Evolutionary conservation across 2,329 filamentous ascomycete genomes (phyloP).

Genomic region (Chrysoporthe puriensis): DNA sequence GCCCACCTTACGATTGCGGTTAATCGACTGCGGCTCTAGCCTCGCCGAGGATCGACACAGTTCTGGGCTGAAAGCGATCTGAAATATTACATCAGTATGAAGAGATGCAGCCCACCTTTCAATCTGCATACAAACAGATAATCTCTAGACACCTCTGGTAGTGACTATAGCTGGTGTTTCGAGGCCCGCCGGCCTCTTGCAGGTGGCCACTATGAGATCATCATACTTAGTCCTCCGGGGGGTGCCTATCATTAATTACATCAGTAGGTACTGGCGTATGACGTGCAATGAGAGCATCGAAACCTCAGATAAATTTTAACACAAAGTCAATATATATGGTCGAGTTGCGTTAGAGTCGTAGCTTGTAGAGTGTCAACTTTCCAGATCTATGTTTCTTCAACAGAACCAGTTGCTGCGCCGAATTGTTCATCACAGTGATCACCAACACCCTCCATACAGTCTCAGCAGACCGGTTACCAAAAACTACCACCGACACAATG

Average conservation of each 20-base stretch:
- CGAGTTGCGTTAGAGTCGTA: no score
- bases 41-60: no score
- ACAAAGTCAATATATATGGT: background rate
- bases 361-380: background rate
- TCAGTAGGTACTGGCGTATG: conserved; percentile 8
- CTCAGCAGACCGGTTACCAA: background rate
- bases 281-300: background rate
- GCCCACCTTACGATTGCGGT: background rate
- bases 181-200: background rate
- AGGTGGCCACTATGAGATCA: conserved; percentile 17
- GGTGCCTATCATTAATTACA: conserved; percentile 11
- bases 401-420: background rate
- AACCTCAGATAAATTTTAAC: background rate
- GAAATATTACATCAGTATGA: background rate
- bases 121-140: background rate
- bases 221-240: background rate
- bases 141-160: background rate
- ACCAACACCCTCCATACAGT: background rate
- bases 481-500: conserved; percentile 17
- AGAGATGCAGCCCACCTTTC: background rate
- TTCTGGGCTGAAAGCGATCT: background rate
- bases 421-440: no score
- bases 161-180: background rate
- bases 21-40: background rate
- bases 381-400: background rate